These are phyloP conservation scores for Andalucia godoyi DNA, from an alignment of 78 protist species.

Conservation along the genomic window DNA sequence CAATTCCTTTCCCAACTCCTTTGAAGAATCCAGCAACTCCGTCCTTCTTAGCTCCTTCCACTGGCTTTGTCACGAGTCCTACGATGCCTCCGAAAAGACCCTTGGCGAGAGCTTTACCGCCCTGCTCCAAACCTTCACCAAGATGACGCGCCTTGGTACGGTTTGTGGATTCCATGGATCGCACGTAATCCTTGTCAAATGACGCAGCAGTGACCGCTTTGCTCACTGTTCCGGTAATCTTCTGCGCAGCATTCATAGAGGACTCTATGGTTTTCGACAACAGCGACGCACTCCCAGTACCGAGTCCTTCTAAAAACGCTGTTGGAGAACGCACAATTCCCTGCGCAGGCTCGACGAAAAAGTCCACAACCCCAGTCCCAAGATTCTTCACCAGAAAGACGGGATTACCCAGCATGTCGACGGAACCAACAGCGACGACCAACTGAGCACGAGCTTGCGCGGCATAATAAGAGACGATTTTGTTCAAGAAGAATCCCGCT, in stretches of 20 bases:
- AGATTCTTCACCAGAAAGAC: conserved; percentile 50
- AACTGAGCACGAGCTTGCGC: too few species aligned
- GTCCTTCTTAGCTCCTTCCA: conserved; percentile 40
- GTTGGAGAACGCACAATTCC: conserved; percentile 46
- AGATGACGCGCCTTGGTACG: background rate
- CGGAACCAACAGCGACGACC: too few species aligned
- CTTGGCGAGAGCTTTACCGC: conserved; percentile 8
- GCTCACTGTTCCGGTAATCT: background rate
- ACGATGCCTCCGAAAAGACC: conserved; percentile 61
- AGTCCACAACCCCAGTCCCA: conserved; percentile 59
- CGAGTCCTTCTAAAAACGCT: conserved; percentile 54
- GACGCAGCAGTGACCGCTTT: conserved; percentile 5
- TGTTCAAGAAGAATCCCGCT: too few species aligned
- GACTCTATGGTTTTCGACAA: background rate
- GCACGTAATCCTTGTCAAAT: conserved; percentile 1
- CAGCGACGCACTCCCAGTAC: conserved; percentile 17
- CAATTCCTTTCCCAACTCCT: conserved; percentile 69
- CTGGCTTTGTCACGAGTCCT: conserved; percentile 62
- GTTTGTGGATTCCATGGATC: background rate
- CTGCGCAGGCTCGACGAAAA: conserved; percentile 70
- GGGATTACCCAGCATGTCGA: conserved; percentile 67
- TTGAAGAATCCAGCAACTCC: conserved; percentile 63
- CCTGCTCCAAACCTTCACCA: background rate
- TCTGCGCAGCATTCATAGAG: background rate
- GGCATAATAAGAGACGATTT: too few species aligned